Conservation (phyloP, 176 grass and related monocot species). For the Bromus sterilis region DNA sequence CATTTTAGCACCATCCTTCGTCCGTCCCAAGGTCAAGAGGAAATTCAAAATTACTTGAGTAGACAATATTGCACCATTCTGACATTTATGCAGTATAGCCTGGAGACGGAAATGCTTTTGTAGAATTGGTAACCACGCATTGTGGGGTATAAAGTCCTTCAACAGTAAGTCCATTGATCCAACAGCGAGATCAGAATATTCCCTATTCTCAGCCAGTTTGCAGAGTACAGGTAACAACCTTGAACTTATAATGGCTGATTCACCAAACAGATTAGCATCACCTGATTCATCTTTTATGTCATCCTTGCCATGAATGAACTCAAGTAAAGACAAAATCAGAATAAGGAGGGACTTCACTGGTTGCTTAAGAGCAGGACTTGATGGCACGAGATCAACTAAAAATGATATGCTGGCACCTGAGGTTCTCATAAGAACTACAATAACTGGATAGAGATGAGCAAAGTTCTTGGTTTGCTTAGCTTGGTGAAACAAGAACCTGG, state of each 20-base stretch:
- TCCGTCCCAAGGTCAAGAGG: conserved; percentile 69
- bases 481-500: conserved; percentile 39
- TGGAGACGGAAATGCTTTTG: conserved; percentile 72
- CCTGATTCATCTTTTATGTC: conserved; percentile 36
- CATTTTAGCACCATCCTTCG: conserved; percentile 85
- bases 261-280: conserved; percentile 46
- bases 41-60: conserved; percentile 66
- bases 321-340: conserved; percentile 48
- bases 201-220: conserved; percentile 64
- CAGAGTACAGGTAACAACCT: conserved; percentile 76
- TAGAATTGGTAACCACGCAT: conserved; percentile 57
- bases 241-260: conserved; percentile 41
- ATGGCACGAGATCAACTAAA: conserved; percentile 55
- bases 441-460: conserved; percentile 22
- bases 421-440: conserved; percentile 55
- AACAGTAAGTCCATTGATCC: conserved; percentile 78
- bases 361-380: conserved; percentile 42
- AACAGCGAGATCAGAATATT: conserved; percentile 57
- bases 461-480: conserved; percentile 23
- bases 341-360: conserved; percentile 62
- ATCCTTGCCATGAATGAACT: conserved; percentile 34
- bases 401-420: conserved; percentile 37
- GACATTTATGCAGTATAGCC: conserved; percentile 60
- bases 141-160: conserved; percentile 49
- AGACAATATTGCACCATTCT: conserved; percentile 32